These are phyloP conservation scores for Geosmithia morbida DNA, from an alignment of 2,329 filamentous ascomycete genomes.

Conservation along the genomic window DNA sequence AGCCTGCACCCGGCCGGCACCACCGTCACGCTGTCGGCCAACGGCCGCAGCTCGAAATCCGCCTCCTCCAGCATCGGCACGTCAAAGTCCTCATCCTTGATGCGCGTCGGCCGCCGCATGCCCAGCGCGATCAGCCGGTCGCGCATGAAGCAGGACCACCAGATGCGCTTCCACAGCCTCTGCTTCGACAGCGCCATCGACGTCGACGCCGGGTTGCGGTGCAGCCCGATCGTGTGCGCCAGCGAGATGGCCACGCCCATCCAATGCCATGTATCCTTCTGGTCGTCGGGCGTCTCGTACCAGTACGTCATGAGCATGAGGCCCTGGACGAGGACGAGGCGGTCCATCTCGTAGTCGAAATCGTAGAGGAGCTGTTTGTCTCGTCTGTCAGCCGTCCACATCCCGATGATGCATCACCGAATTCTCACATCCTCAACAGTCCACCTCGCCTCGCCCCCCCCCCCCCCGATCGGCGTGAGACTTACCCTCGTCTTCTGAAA, in stretches of 20 bases:
- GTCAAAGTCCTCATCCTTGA: slow-evolving; percentile 88
- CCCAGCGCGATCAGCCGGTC: slow-evolving; percentile 85
- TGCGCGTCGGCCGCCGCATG: slow-evolving; percentile 83
- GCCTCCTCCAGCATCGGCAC: slow-evolving; percentile 75
- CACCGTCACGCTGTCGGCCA: slow-evolving; percentile 53
- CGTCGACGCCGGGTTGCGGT: slow-evolving; percentile 68
- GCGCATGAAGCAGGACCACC: slow-evolving; percentile 96
- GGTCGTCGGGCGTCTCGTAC: slow-evolving; percentile 93
- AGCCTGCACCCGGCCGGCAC: slow-evolving; percentile 58
- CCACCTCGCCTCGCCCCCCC: too few species aligned
- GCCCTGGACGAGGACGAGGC: slow-evolving; percentile 76
- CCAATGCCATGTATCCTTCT: slow-evolving; percentile 98
- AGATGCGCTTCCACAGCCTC: slow-evolving; percentile 85
- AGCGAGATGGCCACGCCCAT: slow-evolving; percentile 92
- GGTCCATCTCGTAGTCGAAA: slow-evolving; percentile 87
- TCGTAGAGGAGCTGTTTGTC: slow-evolving; percentile 62
- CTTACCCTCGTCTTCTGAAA: slow-evolving; percentile 77
- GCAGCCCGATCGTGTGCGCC: slow-evolving; percentile 83
- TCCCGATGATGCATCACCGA: too few species aligned
- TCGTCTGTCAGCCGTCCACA: too few species aligned
- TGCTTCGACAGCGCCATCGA: slow-evolving; percentile 61
- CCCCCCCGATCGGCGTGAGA: too few species aligned
- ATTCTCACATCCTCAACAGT: too few species aligned
- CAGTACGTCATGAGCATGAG: slow-evolving; percentile 91
- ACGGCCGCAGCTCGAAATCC: slow-evolving; percentile 67